Base-by-base conservation (phyloP, 495 filamentous ascomycete genomes). In the Aspergillus asperescens region DNA sequence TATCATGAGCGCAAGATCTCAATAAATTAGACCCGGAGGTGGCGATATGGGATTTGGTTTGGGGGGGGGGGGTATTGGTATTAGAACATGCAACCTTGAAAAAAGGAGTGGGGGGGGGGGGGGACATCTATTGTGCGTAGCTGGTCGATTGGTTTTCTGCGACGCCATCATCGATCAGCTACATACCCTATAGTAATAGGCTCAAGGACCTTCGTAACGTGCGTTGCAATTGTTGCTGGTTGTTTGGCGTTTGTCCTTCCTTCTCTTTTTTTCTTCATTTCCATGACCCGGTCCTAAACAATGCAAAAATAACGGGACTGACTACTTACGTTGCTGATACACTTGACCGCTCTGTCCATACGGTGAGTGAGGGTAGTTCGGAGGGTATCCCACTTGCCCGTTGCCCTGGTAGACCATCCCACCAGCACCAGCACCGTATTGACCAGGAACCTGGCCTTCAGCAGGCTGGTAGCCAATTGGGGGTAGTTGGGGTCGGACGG, bases 401-500 rank as follows among this genome's bases (percentile, higher is more conserved):
- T 81, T 81, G 50, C 74, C 78, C 56, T 81, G 81, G 49, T 79
- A 77, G 41, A 78, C 75, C 70, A 79, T 77, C 8, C 73, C 72
- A 55, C 73, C 69, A 15, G 67, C 69, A n/a, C 81, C 79, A 34
- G 81, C 80, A 23, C 81, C 76, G 61, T 94, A 93, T 49, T 85
- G 84, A 37, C 75, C 73, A 23, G 82, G 74, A 34, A 81, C 79
- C 59, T 82, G 79, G 54, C 73, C 78, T 38, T 81, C 81, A 19
- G 84, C 78, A 42, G 80, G 77, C 61, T 84, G 80, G 62, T 93
- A 95, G 7, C 86, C 89, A 64, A 96, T 92, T 7, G 90, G 90
- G 18, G 90, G 90, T 16, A 96, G 75, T 63, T 92, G 88, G 55
- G 85, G 80, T 23, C 82, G 77, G 25, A 77, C 77, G 56, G 77